phyloP scores from a whole-genome alignment of 768 basidiomycete species.

The Tephrocybe sp. region DNA sequence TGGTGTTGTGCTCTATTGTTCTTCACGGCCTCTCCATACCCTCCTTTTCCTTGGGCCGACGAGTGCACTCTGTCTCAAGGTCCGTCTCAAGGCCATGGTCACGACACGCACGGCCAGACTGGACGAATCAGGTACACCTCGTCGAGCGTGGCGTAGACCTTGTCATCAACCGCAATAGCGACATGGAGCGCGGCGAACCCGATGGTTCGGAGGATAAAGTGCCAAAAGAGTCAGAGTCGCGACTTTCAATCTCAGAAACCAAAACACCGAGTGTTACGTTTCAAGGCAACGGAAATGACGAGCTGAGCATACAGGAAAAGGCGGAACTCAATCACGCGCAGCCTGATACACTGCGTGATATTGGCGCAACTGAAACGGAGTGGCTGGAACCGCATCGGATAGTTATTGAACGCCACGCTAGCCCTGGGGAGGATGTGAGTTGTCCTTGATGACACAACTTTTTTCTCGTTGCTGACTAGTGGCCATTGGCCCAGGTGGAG shows the following conservation, averaged over 20 bases:
- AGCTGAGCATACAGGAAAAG: background rate
- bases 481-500: slow-evolving; percentile 45
- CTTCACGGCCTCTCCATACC: slow-evolving; percentile 93
- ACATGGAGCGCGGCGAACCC: slow-evolving; percentile 41
- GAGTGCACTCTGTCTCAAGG: slow-evolving; percentile 90
- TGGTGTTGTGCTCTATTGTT: slow-evolving; percentile 90
- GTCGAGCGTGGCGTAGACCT: slow-evolving; percentile 68
- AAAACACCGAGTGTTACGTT: slow-evolving; percentile 16
- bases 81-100: slow-evolving; percentile 87
- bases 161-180: slow-evolving; percentile 79
- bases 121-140: slow-evolving; percentile 75
- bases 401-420: slow-evolving; percentile 59
- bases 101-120: slow-evolving; percentile 76
- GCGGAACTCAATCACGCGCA: slow-evolving; percentile 13
- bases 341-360: slow-evolving; percentile 44
- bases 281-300: slow-evolving; percentile 5
- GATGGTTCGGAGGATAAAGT: slow-evolving; percentile 8
- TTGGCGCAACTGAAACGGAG: slow-evolving; percentile 43
- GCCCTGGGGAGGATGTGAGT: slow-evolving; percentile 69
- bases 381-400: slow-evolving; percentile 74
- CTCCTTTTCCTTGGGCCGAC: slow-evolving; percentile 86
- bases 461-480: background rate
- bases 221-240: slow-evolving; percentile 9
- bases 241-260: slow-evolving; percentile 7
- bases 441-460: background rate